A percentile compares a stretch with the other conserved stretches of the same genome.
Evolutionary conservation across 192 early-diverging fungal species (phyloP).

Genomic region (Coemansia sp.): DNA sequence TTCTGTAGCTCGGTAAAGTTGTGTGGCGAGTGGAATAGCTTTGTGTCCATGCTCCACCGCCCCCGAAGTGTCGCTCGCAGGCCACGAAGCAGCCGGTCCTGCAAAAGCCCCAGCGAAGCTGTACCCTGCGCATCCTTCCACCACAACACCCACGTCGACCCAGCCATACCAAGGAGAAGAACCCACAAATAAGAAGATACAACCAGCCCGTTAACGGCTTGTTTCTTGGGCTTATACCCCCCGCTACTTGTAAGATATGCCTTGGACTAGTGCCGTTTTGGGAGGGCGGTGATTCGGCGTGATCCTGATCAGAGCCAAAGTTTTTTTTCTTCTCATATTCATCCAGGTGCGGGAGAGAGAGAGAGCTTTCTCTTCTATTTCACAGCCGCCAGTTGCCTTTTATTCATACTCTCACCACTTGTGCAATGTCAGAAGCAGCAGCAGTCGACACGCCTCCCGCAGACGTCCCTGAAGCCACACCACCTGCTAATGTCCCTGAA

Average conservation of each 20-base stretch:
- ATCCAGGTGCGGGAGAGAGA: no score
- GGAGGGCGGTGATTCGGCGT: no score
- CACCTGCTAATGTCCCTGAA: no score
- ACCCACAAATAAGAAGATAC: no score
- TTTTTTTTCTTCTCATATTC: no score
- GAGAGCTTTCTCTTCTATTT: neutral
- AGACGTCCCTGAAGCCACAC: no score
- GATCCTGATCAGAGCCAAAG: no score
- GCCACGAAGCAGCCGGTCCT: constrained; percentile 40
- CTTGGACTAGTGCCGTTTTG: no score
- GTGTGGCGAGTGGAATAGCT: constrained; percentile 37
- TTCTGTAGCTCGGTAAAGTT: constrained; percentile 32
- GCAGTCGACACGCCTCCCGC: constrained; percentile 1
- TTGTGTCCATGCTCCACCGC: constrained; percentile 47
- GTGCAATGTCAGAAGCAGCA: neutral
- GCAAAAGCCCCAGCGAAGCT: constrained; percentile 36
- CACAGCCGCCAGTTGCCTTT: no score
- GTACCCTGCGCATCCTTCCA: constrained; percentile 50
- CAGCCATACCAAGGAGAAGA: constrained; percentile 14
- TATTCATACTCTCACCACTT: neutral
- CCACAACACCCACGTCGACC: constrained; percentile 47
- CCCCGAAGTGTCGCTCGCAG: constrained; percentile 38
- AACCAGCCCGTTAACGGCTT: neutral
- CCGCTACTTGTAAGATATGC: no score
- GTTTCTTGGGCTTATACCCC: no score